phyloP scores from a whole-genome alignment of 1,139 yeast genomes.

The Diutina ranongensis region DNA sequence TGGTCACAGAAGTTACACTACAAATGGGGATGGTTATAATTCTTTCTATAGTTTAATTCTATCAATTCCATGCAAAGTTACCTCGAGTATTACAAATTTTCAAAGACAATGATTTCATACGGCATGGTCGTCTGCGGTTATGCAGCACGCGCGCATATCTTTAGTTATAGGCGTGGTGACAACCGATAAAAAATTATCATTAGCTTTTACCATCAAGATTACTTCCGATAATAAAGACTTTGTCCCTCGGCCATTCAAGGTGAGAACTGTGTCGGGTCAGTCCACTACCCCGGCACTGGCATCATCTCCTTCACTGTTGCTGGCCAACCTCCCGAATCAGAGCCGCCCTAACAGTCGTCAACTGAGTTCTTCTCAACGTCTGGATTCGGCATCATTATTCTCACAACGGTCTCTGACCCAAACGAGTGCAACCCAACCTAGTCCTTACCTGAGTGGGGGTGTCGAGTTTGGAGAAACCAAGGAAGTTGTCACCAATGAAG shows the following conservation, averaged over 20 bases:
- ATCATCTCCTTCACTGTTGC: not conserved
- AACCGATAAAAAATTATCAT: not conserved
- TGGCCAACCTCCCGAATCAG: not conserved
- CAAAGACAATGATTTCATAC: not conserved
- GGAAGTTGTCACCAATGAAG: slow-evolving; percentile 18
- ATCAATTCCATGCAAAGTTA: no score
- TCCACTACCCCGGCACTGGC: not conserved
- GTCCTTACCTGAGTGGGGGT: not conserved
- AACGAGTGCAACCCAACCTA: not conserved
- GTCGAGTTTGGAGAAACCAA: not conserved
- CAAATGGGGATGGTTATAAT: no score
- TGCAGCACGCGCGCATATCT: not conserved
- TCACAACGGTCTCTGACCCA: not conserved
- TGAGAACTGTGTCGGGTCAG: slow-evolving; percentile 1
- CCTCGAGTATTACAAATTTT: no score
- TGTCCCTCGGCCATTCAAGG: slow-evolving; percentile 6
- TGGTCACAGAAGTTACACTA: no score
- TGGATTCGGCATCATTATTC: not conserved
- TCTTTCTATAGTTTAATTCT: no score
- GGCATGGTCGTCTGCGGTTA: not conserved
- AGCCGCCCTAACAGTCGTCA: not conserved
- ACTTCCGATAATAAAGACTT: not conserved
- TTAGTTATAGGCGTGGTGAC: not conserved
- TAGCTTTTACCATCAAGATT: not conserved
- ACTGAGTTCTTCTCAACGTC: not conserved